phyloP scores from a whole-genome alignment of 306 rosid species.

The Vigna angularis region DNA sequence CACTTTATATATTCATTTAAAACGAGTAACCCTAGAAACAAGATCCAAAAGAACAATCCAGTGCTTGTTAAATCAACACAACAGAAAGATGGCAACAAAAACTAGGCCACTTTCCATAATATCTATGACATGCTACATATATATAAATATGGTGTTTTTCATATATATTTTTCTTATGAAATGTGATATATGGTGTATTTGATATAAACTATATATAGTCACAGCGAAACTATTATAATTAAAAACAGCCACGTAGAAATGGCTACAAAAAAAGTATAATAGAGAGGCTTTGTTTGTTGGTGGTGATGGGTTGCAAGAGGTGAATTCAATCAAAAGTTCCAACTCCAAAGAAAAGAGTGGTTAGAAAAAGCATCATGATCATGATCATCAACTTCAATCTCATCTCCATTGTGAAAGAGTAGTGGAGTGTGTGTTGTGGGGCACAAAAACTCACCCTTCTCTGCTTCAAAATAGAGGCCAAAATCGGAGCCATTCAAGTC shows the following conservation, averaged over 20 bases:
- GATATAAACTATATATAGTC: neutral
- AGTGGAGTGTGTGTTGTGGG: slow-evolving; percentile 27
- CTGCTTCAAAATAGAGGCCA: slow-evolving; percentile 38
- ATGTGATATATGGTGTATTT: neutral
- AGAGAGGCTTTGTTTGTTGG: neutral
- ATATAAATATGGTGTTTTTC: neutral
- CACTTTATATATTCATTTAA: neutral
- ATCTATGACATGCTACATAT: neutral
- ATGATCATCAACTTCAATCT: slow-evolving; percentile 18
- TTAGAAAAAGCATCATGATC: slow-evolving; percentile 46
- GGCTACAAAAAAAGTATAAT: neutral
- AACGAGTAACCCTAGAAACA: neutral
- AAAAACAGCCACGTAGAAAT: neutral
- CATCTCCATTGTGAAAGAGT: slow-evolving; percentile 8
- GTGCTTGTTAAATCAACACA: neutral
- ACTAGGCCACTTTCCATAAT: neutral
- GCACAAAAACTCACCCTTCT: slow-evolving; percentile 42
- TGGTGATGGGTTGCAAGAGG: neutral
- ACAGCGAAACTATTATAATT: neutral
- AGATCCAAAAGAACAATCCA: neutral
- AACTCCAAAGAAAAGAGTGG: slow-evolving; percentile 61
- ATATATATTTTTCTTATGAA: too few species aligned
- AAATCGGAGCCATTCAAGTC: slow-evolving; percentile 34
- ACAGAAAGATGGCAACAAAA: slow-evolving; percentile 29
- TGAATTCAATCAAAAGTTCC: slow-evolving; percentile 59